Evolutionary conservation across 2,329 filamentous ascomycete genomes (phyloP), one percentile per base, ranked within the genome.

Genomic region (Phyllachora maydis): DNA sequence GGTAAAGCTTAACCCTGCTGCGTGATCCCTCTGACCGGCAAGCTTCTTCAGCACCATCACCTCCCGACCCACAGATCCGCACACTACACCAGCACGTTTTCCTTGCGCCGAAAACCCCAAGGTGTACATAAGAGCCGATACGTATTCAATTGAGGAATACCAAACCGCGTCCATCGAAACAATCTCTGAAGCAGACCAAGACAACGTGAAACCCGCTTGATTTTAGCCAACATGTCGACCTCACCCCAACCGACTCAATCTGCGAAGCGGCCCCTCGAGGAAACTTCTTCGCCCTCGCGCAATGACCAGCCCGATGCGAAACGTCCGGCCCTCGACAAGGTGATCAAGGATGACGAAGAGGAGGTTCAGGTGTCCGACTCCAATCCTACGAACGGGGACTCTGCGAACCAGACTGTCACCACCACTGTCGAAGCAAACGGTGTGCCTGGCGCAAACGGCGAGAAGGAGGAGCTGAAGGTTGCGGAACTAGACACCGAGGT

Each of bases 251-350:
- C 67, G 23, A 74, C 70, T 28, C n/a, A n/a, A n/a, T 72, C 68
- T 38, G 58, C 65, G 32, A 98, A 98, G 66, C 82, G 88, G 42
- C 88, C 88, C 30, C 69, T 98, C 34, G 88, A 98, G 59, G 88
- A 95, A 45, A 77, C 85, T 8, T 95, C 88, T 11, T 98, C 88
- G 7, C 88, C 88, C 17, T 91, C 82, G 16, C 77, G 77, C 32
- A 74, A 76, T 44, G 88, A 95, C 40, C 83, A 93, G 46, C 88
- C 90, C 25, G 88, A 98, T 38, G 88, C 88, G 32, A 98, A 98
- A 58, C 78, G 88, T 36, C 88, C 81, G 23, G 88, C 88, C 18
- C 68, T 98, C 32, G 85, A 95, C 54, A 98, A 95, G 58, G 61
- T 82, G 36, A 61, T 76, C 37, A 81, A 76, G 47, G 71, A 66